Conservation (phyloP, 495 filamentous ascomycete genomes). For the Penicillium crystallinum region DNA sequence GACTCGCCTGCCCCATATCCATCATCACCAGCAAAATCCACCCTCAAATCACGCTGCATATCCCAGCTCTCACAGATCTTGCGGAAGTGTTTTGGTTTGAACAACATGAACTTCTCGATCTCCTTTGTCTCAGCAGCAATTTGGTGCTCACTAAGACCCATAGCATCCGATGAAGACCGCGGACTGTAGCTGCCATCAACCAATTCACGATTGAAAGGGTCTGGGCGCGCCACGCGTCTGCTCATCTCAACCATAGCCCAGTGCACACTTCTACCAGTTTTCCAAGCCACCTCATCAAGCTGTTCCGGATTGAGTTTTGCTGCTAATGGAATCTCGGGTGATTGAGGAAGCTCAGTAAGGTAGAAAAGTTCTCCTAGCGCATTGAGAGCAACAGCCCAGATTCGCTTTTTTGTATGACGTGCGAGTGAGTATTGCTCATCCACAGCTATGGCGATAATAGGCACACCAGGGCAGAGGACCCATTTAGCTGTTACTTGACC, state of each 20-base stretch:
- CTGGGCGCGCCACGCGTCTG: constrained; percentile 61
- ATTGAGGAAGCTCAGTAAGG: constrained; percentile 59
- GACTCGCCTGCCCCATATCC: constrained; percentile 65
- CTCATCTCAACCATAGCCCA: constrained; percentile 79
- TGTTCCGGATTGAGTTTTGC: constrained; percentile 34
- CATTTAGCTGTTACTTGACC: constrained; percentile 80
- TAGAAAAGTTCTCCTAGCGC: constrained; percentile 90
- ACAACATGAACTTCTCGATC: constrained; percentile 69
- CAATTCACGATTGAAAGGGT: constrained; percentile 56
- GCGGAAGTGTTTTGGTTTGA: constrained; percentile 73
- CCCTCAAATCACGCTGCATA: constrained; percentile 79
- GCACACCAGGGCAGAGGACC: constrained; percentile 87
- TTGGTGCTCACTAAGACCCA: constrained; percentile 66
- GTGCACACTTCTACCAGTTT: constrained; percentile 65
- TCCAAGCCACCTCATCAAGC: constrained; percentile 68
- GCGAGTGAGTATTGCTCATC: constrained; percentile 72
- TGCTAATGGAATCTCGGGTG: constrained; percentile 24
- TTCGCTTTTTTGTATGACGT: constrained; percentile 60
- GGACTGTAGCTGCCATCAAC: constrained; percentile 65
- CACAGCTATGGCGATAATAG: constrained; percentile 78
- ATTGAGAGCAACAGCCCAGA: constrained; percentile 86
- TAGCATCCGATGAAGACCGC: constrained; percentile 63
- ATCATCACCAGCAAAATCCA: constrained; percentile 85
- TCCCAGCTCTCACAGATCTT: constrained; percentile 83
- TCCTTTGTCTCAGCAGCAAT: constrained; percentile 69